Conservation (phyloP, 495 filamentous ascomycete genomes). For the Parathielavia appendiculata region DNA sequence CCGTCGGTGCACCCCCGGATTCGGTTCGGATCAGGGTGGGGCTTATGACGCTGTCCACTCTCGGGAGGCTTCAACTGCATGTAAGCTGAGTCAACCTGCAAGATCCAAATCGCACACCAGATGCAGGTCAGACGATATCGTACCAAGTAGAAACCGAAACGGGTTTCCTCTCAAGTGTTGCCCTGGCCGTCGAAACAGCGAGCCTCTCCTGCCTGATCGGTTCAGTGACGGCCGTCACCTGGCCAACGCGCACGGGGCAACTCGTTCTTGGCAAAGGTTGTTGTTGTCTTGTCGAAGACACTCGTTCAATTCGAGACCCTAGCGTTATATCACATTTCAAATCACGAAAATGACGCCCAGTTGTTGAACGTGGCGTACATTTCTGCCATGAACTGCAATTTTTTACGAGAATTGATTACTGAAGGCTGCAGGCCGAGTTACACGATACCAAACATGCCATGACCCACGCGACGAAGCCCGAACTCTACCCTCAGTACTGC, state of each 20-base stretch:
- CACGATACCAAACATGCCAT: constrained; percentile 43
- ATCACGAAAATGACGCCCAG: not conserved
- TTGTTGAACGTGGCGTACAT: not conserved
- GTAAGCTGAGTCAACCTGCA: no score
- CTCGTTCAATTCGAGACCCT: not conserved
- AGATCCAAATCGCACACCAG: no score
- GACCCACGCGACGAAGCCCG: constrained; percentile 37
- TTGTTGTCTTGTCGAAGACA: not conserved
- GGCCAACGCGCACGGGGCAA: constrained; percentile 14
- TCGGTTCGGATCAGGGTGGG: no score
- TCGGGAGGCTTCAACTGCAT: no score
- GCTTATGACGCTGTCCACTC: no score
- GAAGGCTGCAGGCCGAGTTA: constrained; percentile 7
- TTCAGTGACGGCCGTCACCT: constrained; percentile 13
- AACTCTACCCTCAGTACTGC: constrained; percentile 77
- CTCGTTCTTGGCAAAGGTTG: constrained; percentile 1
- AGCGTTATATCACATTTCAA: constrained; percentile 1
- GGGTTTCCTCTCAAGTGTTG: no score
- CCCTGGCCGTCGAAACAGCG: no score
- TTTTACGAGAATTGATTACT: not conserved
- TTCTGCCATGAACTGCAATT: not conserved
- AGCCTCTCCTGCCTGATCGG: not conserved
- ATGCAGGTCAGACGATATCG: no score
- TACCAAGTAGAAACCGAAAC: no score
- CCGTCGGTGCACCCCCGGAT: no score